Conservation (phyloP, 495 filamentous ascomycete genomes). For the Schizothecium vesticola region DNA sequence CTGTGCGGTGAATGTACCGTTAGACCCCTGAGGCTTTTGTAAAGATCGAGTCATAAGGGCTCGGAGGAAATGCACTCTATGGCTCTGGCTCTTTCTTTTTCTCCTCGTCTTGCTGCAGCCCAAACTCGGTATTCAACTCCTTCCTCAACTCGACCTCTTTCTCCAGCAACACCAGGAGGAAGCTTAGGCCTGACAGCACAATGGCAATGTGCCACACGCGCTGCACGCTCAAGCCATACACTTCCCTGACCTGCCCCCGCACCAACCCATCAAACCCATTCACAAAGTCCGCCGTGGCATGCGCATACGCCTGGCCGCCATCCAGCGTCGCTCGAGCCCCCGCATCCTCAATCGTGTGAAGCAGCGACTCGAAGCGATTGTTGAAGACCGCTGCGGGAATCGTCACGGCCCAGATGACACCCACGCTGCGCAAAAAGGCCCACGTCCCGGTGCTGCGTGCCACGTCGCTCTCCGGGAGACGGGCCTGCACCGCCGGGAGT, state of each 20-base stretch:
- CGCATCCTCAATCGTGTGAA: slow-evolving; percentile 18
- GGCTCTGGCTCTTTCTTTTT: slow-evolving; percentile 2
- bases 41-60: no score
- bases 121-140: slow-evolving; percentile 28
- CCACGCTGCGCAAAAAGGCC: slow-evolving; percentile 44
- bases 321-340: slow-evolving; percentile 15
- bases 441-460: slow-evolving; percentile 41
- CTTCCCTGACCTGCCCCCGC: slow-evolving; percentile 20
- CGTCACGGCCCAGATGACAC: slow-evolving; percentile 45
- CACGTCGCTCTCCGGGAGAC: slow-evolving; percentile 31
- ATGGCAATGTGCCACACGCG: slow-evolving; percentile 29
- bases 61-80: background rate
- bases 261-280: slow-evolving; percentile 15
- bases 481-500: slow-evolving; percentile 38
- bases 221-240: slow-evolving; percentile 21
- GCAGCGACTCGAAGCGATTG: slow-evolving; percentile 25
- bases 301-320: slow-evolving; percentile 25
- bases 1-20: no score
- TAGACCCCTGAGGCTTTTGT: no score
- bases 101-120: slow-evolving; percentile 3
- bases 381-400: slow-evolving; percentile 50
- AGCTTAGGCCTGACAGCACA: slow-evolving; percentile 24
- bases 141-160: slow-evolving; percentile 24
- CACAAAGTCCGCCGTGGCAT: slow-evolving; percentile 10
- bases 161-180: slow-evolving; percentile 23